These are phyloP conservation scores for Nannochloris sp. DNA, from an alignment of 139 green algal species.

Conservation along the genomic window DNA sequence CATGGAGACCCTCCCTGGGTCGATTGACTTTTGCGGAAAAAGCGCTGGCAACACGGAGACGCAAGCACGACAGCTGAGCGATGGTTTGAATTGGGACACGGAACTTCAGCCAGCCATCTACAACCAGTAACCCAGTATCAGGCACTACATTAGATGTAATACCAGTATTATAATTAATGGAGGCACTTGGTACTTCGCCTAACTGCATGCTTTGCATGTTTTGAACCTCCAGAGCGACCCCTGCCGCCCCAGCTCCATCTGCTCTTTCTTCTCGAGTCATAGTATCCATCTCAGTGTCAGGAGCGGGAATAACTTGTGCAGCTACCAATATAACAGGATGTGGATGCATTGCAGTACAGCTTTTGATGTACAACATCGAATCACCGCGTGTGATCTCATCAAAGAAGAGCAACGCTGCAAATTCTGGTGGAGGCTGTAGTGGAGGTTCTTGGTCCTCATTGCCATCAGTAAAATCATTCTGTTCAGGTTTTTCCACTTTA, in stretches of 20 bases:
- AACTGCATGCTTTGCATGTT: slow-evolving; percentile 1
- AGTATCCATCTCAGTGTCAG: slow-evolving; percentile 5
- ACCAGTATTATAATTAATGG: background rate
- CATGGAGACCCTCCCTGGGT: slow-evolving; percentile 4
- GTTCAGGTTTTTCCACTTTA: background rate
- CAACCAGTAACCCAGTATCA: slow-evolving; percentile 5
- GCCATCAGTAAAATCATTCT: background rate
- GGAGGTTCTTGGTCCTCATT: too few species aligned
- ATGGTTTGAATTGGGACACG: background rate
- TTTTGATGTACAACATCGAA: slow-evolving; percentile 33
- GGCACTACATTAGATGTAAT: background rate
- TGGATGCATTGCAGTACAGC: slow-evolving; percentile 30
- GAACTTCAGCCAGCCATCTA: slow-evolving; percentile 41
- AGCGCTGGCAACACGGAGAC: slow-evolving; percentile 24
- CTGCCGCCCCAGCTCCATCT: background rate
- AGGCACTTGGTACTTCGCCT: background rate
- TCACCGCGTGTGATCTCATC: slow-evolving; percentile 52
- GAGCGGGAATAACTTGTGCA: slow-evolving; percentile 5
- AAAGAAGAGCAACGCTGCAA: slow-evolving; percentile 33
- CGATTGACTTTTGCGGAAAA: slow-evolving; percentile 36
- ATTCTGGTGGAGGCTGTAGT: background rate
- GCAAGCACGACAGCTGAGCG: slow-evolving; percentile 20
- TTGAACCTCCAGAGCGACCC: background rate
- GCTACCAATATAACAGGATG: slow-evolving; percentile 39
- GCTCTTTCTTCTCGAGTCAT: background rate